phyloP scores from a whole-genome alignment of 805 yeast species.

The Ascoidea tarda region DNA sequence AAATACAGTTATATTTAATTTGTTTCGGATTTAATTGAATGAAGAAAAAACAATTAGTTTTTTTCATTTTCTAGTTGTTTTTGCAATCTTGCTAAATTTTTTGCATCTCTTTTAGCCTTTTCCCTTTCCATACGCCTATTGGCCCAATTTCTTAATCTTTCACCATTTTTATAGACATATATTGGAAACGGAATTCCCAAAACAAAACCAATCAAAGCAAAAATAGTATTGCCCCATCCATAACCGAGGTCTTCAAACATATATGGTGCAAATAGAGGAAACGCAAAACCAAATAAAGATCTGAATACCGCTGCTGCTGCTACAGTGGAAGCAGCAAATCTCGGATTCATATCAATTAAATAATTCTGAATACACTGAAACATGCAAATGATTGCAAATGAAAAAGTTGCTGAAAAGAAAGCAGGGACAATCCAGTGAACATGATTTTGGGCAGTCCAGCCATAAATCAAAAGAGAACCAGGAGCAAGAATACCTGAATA shows the following conservation, averaged over 20 bases:
- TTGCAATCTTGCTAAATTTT: not conserved
- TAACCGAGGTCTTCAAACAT: slow-evolving; percentile 36
- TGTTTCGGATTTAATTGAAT: too few relatives aligned
- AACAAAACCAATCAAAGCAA: slow-evolving; percentile 36
- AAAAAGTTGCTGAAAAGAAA: slow-evolving; percentile 38
- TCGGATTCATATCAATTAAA: slow-evolving; percentile 43
- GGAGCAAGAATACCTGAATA: slow-evolving; percentile 37
- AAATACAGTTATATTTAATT: too few relatives aligned
- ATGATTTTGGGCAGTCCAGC: slow-evolving; percentile 38
- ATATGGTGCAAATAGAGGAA: slow-evolving; percentile 43
- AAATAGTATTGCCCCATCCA: slow-evolving; percentile 39
- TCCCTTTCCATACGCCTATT: slow-evolving; percentile 31
- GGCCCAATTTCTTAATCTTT: slow-evolving; percentile 42
- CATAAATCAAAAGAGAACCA: slow-evolving; percentile 42
- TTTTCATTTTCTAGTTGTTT: not conserved
- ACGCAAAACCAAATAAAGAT: slow-evolving; percentile 43
- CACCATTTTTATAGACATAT: slow-evolving; percentile 42
- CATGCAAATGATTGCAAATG: slow-evolving; percentile 37
- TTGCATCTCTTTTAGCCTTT: slow-evolving; percentile 30
- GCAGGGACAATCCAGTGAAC: slow-evolving; percentile 44
- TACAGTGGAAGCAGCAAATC: slow-evolving; percentile 47
- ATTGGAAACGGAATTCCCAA: slow-evolving; percentile 57
- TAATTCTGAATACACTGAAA: slow-evolving; percentile 50
- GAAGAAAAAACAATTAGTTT: too few relatives aligned
- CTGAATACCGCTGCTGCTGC: slow-evolving; percentile 51